Conservation (phyloP, 2,329 filamentous ascomycete genomes). For the Paraphaeosphaeria minitans region DNA sequence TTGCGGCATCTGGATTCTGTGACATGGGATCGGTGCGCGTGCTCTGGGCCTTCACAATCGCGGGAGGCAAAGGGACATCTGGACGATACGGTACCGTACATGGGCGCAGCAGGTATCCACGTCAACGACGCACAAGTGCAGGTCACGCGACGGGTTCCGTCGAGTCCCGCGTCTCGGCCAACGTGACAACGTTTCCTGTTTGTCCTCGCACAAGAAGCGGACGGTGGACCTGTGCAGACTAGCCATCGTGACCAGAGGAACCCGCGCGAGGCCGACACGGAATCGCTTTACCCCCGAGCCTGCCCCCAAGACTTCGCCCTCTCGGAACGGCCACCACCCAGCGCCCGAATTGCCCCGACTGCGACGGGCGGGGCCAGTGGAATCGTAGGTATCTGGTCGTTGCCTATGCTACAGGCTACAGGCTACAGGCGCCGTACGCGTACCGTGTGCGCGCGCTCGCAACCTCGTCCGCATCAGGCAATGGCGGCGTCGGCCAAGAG, state of each 20-base stretch:
- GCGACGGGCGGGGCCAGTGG: constrained; percentile 3
- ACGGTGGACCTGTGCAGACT: background rate
- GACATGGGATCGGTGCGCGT: too few relatives aligned
- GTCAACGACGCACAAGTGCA: constrained; percentile 2
- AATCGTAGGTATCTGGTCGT: background rate
- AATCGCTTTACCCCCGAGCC: constrained; percentile 1
- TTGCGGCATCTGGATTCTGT: background rate
- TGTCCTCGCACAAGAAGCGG: constrained; percentile 1
- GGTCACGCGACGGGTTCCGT: constrained; percentile 3
- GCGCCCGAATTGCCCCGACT: constrained; percentile 6
- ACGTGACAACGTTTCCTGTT: constrained; percentile 1
- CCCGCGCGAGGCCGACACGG: background rate
- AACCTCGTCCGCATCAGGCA: background rate
- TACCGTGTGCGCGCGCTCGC: background rate
- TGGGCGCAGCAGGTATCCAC: background rate
- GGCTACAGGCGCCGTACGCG: background rate
- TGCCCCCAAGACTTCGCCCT: background rate
- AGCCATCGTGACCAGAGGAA: constrained; percentile 1
- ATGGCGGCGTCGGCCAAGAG: constrained; percentile 1
- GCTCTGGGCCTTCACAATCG: too few relatives aligned
- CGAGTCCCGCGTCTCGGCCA: background rate
- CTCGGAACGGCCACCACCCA: background rate
- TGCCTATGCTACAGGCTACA: background rate
- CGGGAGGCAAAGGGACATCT: too few relatives aligned
- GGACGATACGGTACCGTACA: background rate